A percentile compares a stretch with the other conserved stretches of the same genome.
Evolutionary conservation across 176 grass and related monocot genomes (phyloP).

Genomic region (Elymus sibiricus): DNA sequence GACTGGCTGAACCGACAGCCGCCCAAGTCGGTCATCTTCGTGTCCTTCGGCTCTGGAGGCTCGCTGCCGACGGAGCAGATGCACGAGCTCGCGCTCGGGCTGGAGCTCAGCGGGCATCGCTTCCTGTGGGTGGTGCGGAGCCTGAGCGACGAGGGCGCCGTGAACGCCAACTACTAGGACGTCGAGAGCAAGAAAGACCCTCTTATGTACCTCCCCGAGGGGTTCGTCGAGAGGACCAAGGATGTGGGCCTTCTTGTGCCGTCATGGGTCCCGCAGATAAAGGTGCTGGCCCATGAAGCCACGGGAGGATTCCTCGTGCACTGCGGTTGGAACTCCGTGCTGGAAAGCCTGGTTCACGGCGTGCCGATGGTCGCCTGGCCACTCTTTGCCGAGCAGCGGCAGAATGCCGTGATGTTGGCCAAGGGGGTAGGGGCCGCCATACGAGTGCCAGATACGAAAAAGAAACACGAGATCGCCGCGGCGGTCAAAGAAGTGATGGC

Average conservation of each 20-base stretch:
- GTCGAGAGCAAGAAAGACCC: slow-evolving; percentile 36
- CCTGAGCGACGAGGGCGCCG: too few species aligned
- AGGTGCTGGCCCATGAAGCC: too few species aligned
- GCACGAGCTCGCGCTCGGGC: slow-evolving; percentile 49
- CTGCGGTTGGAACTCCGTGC: too few species aligned
- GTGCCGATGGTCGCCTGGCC: slow-evolving; percentile 70
- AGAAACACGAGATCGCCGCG: slow-evolving; percentile 15
- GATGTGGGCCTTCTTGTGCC: too few species aligned
- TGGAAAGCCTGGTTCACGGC: slow-evolving; percentile 18
- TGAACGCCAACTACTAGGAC: too few species aligned
- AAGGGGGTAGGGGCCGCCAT: slow-evolving; percentile 17
- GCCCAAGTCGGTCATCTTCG: slow-evolving; percentile 40
- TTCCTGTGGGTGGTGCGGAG: too few species aligned
- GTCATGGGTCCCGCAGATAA: too few species aligned
- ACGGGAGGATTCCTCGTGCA: too few species aligned
- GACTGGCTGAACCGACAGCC: slow-evolving; percentile 59
- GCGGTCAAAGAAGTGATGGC: slow-evolving; percentile 41
- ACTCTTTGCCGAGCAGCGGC: slow-evolving; percentile 43
- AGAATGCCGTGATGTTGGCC: slow-evolving; percentile 42
- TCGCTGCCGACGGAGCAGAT: slow-evolving; percentile 27
- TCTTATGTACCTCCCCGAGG: slow-evolving; percentile 29
- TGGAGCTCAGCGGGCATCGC: slow-evolving; percentile 38
- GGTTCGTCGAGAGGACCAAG: too few species aligned
- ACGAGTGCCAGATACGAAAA: background rate
- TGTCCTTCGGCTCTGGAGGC: slow-evolving; percentile 56